A percentile compares a stretch with the other conserved stretches of the same genome.
These are phyloP conservation scores for Drechslera avenae DNA, from an alignment of 2,329 filamentous ascomycete species.

Conservation along the genomic window DNA sequence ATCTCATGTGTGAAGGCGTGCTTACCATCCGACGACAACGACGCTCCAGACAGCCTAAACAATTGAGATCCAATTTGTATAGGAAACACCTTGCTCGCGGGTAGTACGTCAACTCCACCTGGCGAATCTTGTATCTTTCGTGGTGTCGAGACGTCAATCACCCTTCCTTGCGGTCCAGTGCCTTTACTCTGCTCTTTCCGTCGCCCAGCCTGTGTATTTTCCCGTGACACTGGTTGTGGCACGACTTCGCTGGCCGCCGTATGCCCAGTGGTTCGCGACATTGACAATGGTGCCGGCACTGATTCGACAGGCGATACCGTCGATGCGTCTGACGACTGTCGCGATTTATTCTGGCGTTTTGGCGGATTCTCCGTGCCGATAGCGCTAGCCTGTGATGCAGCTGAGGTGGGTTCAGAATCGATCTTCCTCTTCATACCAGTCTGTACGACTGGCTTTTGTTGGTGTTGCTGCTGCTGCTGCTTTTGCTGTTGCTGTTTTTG, in stretches of 20 bases:
- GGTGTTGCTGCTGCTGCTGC: constrained; percentile 22
- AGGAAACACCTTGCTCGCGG: constrained; percentile 72
- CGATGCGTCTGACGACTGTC: constrained; percentile 40
- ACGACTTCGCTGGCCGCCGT: constrained; percentile 21
- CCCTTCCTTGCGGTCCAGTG: constrained; percentile 41
- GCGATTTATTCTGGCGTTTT: constrained; percentile 44
- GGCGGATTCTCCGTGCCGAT: constrained; percentile 25
- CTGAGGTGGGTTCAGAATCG: constrained; percentile 38
- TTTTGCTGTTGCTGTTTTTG: not conserved
- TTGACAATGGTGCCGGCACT: constrained; percentile 23
- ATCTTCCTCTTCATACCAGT: constrained; percentile 47
- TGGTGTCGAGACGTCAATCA: constrained; percentile 43
- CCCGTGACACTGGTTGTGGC: constrained; percentile 14
- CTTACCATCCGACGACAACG: constrained; percentile 73
- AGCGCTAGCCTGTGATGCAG: constrained; percentile 30
- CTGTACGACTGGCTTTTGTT: constrained; percentile 26
- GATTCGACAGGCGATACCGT: constrained; percentile 29
- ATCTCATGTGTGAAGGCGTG: constrained; percentile 8
- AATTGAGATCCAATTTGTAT: constrained; percentile 72
- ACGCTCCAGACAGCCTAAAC: constrained; percentile 72
- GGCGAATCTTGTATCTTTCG: constrained; percentile 37
- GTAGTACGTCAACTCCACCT: constrained; percentile 56
- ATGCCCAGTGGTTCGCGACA: constrained; percentile 22
- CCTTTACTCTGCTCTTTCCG: constrained; percentile 39
- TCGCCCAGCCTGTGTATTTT: constrained; percentile 24